Conservation (phyloP, 2,329 filamentous ascomycete genomes). For the Colletotrichum sp. region DNA sequence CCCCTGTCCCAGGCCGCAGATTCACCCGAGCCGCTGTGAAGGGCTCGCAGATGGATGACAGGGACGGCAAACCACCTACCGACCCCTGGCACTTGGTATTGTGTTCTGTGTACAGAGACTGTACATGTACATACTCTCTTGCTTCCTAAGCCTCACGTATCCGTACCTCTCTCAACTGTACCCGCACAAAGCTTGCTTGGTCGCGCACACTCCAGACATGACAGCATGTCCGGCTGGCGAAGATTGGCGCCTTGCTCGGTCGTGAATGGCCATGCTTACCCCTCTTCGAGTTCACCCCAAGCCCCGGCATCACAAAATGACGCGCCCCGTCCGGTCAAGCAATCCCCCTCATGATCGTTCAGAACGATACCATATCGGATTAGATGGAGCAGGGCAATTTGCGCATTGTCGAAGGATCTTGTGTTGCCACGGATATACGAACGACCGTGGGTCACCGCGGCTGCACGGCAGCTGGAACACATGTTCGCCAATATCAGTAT, state of each 20-base stretch:
- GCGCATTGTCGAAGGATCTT: constrained; percentile 11
- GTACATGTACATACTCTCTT: background rate
- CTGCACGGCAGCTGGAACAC: background rate
- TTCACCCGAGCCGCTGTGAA: constrained; percentile 8
- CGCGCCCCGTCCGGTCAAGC: constrained; percentile 12
- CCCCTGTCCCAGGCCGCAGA: background rate
- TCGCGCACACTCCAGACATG: background rate
- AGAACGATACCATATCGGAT: constrained; percentile 9
- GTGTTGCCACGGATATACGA: constrained; percentile 12
- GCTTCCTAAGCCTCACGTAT: background rate
- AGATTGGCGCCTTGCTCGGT: constrained; percentile 6
- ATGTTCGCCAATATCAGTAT: constrained; percentile 3
- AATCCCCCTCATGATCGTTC: constrained; percentile 17
- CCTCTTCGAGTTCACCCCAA: constrained; percentile 4
- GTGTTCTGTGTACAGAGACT: background rate
- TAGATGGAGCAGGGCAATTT: background rate
- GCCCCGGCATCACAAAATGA: constrained; percentile 15
- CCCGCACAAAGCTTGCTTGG: background rate
- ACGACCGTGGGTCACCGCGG: constrained; percentile 1
- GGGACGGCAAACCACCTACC: background rate
- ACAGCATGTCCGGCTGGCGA: background rate
- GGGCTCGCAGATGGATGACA: background rate
- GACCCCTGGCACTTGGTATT: background rate
- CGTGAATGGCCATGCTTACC: background rate
- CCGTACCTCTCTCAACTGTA: background rate